Percentiles rank a stretch among this genome's conserved stretches.
phyloP scores from a whole-genome alignment of 768 basidiomycete genomes.

The Hemileccinum impolitum region DNA sequence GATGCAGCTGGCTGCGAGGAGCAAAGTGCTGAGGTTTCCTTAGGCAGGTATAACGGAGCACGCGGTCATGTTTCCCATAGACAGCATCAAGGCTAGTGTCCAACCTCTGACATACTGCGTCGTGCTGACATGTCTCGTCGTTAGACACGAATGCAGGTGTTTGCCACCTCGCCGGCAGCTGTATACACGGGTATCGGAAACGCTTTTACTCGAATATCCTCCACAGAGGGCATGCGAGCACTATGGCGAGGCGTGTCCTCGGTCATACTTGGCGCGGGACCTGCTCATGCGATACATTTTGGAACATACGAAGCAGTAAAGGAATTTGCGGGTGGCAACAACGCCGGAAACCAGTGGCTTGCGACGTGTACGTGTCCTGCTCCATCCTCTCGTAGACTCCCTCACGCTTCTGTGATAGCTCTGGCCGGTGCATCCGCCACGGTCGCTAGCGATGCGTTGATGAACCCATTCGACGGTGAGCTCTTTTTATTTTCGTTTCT shows the following conservation, averaged over 20 bases:
- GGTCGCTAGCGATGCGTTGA: conserved; percentile 92
- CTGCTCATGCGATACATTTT: conserved; percentile 97
- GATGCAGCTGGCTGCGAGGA: not conserved
- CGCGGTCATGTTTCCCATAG: conserved; percentile 97
- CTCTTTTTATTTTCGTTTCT: conserved; percentile 5
- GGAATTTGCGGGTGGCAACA: conserved; percentile 86
- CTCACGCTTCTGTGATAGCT: conserved; percentile 47
- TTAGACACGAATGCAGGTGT: conserved; percentile 99
- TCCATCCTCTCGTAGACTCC: not conserved
- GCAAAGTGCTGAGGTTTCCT: conserved; percentile 15
- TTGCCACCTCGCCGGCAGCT: conserved; percentile 79
- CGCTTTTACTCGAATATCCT: conserved; percentile 87
- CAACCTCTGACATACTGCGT: not conserved
- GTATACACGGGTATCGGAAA: conserved; percentile 89
- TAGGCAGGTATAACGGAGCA: conserved; percentile 99
- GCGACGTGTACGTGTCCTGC: conserved; percentile 71
- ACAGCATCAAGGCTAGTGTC: conserved; percentile 89
- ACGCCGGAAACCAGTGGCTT: conserved; percentile 70
- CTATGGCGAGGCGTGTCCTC: conserved; percentile 97
- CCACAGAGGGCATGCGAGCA: conserved; percentile 87
- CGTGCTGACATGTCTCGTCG: conserved; percentile 1
- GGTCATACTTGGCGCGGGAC: conserved; percentile 94
- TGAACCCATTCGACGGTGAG: conserved; percentile 99
- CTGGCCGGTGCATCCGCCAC: conserved; percentile 93
- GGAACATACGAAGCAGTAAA: conserved; percentile 94